Percentiles rank a stretch among this genome's conserved stretches.
phyloP scores from a whole-genome alignment of 306 rosid species.

The Herpetospermum pedunculosum region DNA sequence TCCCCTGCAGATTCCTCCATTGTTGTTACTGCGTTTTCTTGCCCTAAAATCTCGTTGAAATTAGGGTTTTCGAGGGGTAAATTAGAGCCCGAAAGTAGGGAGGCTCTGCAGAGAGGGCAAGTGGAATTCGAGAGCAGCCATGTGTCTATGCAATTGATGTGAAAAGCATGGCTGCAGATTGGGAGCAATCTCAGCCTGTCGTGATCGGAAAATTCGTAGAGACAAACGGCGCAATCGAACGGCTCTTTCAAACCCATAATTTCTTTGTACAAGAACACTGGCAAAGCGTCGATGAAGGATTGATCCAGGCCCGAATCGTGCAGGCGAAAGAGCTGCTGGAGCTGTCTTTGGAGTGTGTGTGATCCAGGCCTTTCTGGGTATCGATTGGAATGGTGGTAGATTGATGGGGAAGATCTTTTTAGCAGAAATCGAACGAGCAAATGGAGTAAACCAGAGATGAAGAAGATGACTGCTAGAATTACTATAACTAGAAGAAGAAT shows the following conservation, averaged over 20 bases:
- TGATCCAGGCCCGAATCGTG: constrained; percentile 83
- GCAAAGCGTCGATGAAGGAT: constrained; percentile 50
- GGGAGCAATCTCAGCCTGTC: constrained; percentile 79
- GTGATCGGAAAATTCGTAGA: constrained; percentile 43
- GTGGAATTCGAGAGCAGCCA: constrained; percentile 87
- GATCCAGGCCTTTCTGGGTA: constrained; percentile 33
- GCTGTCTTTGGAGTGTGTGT: constrained; percentile 60
- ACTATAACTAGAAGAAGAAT: constrained; percentile 46
- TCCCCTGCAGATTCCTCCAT: constrained; percentile 24
- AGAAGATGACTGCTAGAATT: constrained; percentile 55
- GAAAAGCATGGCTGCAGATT: constrained; percentile 74
- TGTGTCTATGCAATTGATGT: constrained; percentile 62
- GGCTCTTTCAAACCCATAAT: constrained; percentile 56
- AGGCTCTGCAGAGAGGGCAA: constrained; percentile 78
- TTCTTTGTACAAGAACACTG: constrained; percentile 54
- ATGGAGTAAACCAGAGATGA: constrained; percentile 51
- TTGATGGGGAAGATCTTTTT: constrained; percentile 37
- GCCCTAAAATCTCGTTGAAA: constrained; percentile 16
- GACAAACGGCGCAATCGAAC: constrained; percentile 80
- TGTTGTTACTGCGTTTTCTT: constrained; percentile 18
- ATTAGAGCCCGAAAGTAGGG: constrained; percentile 22
- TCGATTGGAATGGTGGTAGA: constrained; percentile 39
- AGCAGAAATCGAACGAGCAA: constrained; percentile 44
- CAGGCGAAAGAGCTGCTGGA: constrained; percentile 63
- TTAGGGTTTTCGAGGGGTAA: constrained; percentile 25